Percentiles rank a stretch among this genome's conserved stretches.
phyloP scores from a whole-genome alignment of 768 basidiomycete species.

The Glaciozyma antarctica region DNA sequence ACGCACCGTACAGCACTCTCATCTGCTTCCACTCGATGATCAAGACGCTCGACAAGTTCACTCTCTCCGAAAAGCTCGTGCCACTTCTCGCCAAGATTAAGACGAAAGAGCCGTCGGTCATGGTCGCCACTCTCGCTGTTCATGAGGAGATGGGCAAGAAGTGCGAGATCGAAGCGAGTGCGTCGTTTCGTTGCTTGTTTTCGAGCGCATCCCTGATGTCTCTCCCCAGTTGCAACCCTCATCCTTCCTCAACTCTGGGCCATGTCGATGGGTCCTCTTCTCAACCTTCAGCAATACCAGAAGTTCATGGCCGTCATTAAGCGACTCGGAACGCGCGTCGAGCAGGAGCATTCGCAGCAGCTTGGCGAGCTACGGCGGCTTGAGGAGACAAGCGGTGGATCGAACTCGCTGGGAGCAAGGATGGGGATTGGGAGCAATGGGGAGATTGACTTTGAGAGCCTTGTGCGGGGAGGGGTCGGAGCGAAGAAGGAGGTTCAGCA shows the following conservation, averaged over 20 bases:
- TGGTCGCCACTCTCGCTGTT: constrained; percentile 47
- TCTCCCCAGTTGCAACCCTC: constrained; percentile 69
- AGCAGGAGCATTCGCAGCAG: constrained; percentile 84
- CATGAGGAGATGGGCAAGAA: constrained; percentile 35
- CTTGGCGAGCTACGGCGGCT: constrained; percentile 83
- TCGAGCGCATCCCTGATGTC: constrained; percentile 60
- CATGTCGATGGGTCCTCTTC: constrained; percentile 69
- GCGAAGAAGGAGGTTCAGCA: constrained; percentile 11
- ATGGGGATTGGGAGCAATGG: constrained; percentile 39
- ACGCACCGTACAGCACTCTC: constrained; percentile 49
- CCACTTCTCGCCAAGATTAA: constrained; percentile 88
- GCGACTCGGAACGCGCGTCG: constrained; percentile 62
- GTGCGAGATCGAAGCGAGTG: constrained; percentile 36
- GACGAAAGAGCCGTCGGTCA: constrained; percentile 91
- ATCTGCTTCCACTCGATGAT: constrained; percentile 76
- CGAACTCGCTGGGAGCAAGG: constrained; percentile 39
- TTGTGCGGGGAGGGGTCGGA: constrained; percentile 48
- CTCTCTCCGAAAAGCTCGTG: constrained; percentile 87
- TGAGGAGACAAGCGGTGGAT: constrained; percentile 48
- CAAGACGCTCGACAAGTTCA: constrained; percentile 74
- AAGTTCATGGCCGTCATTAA: constrained; percentile 62
- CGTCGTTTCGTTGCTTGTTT: constrained; percentile 3
- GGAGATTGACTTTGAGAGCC: constrained; percentile 72
- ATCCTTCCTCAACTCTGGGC: constrained; percentile 88
- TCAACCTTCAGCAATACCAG: constrained; percentile 61